phyloP scores from a whole-genome alignment of 306 rosid genomes.

The Comarum palustre region DNA sequence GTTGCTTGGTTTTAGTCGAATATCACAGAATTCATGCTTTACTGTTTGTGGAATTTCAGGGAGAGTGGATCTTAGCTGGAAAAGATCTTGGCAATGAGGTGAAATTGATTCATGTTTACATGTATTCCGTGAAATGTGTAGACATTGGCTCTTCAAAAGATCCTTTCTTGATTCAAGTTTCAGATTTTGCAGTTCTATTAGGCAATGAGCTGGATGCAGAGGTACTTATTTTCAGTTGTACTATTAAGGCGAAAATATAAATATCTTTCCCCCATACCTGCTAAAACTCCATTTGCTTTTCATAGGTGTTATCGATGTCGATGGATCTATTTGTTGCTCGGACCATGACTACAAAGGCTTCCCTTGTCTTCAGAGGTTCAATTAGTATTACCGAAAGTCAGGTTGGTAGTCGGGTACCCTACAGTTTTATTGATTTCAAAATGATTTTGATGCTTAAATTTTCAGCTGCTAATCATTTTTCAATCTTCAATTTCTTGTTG shows the following conservation, averaged over 20 bases:
- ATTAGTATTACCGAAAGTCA: constrained; percentile 73
- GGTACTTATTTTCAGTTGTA: constrained; percentile 45
- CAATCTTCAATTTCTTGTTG: constrained; percentile 22
- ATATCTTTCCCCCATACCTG: constrained; percentile 13
- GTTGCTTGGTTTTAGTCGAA: not conserved
- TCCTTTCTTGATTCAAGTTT: constrained; percentile 90
- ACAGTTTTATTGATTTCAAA: constrained; percentile 16
- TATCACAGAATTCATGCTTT: not conserved
- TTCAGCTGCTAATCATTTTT: constrained; percentile 31
- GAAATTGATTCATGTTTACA: constrained; percentile 58
- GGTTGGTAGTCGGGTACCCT: constrained; percentile 40
- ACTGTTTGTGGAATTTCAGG: constrained; percentile 56
- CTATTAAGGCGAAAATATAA: constrained; percentile 12
- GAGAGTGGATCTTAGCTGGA: constrained; percentile 94
- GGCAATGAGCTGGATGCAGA: constrained; percentile 99
- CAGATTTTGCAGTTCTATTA: constrained; percentile 81
- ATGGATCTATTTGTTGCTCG: constrained; percentile 99
- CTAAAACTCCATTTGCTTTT: constrained; percentile 20
- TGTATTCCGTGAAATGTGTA: constrained; percentile 66
- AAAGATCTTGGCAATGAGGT: constrained; percentile 58
- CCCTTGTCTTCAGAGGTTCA: constrained; percentile 83
- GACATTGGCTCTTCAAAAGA: constrained; percentile 80
- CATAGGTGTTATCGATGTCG: constrained; percentile 99
- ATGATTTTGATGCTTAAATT: constrained; percentile 12
- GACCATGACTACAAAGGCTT: constrained; percentile 93